Evolutionary conservation across 2,329 filamentous ascomycete species (phyloP).

Genomic region (Diaporthe eres): DNA sequence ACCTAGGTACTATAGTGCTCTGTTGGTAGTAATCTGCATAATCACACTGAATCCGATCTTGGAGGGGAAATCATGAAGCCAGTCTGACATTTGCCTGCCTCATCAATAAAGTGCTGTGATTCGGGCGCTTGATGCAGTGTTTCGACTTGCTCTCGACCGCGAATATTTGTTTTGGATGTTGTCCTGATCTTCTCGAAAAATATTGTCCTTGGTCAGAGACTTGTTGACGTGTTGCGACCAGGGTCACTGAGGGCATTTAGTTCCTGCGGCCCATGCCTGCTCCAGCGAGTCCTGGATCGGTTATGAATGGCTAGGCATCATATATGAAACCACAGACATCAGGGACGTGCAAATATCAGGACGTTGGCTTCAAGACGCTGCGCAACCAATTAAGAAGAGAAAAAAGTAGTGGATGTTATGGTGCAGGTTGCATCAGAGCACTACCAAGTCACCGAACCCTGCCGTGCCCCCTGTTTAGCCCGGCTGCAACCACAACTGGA

Average conservation of each 20-base stretch:
- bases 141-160: no score
- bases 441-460: constrained; percentile 27
- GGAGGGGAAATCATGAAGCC: no score
- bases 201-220: not conserved
- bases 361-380: not conserved
- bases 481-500: constrained; percentile 1
- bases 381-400: not conserved
- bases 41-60: not conserved
- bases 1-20: not conserved
- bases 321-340: no score
- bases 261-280: not conserved
- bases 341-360: not conserved
- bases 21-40: constrained; percentile 18
- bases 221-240: not conserved
- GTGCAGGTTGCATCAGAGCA: not conserved
- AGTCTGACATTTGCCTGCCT: not conserved
- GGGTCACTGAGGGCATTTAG: not conserved
- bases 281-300: not conserved
- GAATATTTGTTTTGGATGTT: not conserved
- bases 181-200: no score
- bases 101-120: not conserved
- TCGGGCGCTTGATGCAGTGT: not conserved
- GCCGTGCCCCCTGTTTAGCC: not conserved
- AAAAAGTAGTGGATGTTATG: not conserved
- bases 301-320: no score